A percentile compares a stretch with the other conserved stretches of the same genome.
Evolutionary conservation across 352 stramenopile species (phyloP).

Genomic region (Thalassiosira hispida): DNA sequence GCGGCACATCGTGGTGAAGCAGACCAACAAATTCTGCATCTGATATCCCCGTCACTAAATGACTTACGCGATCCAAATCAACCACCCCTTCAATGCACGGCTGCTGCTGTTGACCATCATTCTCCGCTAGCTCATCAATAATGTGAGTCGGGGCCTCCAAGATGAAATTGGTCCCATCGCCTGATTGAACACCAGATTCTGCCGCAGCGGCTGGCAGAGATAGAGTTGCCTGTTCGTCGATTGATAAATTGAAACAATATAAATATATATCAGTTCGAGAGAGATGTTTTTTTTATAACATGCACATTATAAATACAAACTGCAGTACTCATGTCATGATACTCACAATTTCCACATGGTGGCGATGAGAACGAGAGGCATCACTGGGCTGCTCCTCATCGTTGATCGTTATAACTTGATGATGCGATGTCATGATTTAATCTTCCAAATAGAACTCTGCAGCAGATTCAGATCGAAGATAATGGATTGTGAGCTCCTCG

Average conservation of each 20-base stretch:
- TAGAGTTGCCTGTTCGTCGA: conserved; percentile 20
- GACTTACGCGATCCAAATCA: conserved; percentile 17
- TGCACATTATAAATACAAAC: neutral
- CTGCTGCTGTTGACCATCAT: neutral
- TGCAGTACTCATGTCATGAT: neutral
- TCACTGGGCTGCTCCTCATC: neutral
- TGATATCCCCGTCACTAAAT: conserved; percentile 19
- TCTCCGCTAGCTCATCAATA: conserved; percentile 31
- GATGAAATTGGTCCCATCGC: conserved; percentile 27
- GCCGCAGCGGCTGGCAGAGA: conserved; percentile 8
- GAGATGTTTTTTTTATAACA: neutral
- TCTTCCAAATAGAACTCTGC: too few species aligned
- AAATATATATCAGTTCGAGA: too few species aligned
- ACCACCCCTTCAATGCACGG: conserved; percentile 34
- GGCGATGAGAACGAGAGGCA: neutral
- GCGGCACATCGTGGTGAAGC: conserved; percentile 8
- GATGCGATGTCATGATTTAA: neutral
- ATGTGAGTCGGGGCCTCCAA: conserved; percentile 20
- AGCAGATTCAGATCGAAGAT: too few species aligned
- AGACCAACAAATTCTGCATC: conserved; percentile 29
- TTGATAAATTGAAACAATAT: conserved; percentile 1
- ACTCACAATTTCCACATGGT: conserved; percentile 35
- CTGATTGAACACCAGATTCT: conserved; percentile 13
- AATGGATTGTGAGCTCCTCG: too few species aligned
- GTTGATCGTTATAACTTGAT: neutral